Conservation (phyloP, 805 yeast genomes). For the Candida ascalaphidarum region DNA sequence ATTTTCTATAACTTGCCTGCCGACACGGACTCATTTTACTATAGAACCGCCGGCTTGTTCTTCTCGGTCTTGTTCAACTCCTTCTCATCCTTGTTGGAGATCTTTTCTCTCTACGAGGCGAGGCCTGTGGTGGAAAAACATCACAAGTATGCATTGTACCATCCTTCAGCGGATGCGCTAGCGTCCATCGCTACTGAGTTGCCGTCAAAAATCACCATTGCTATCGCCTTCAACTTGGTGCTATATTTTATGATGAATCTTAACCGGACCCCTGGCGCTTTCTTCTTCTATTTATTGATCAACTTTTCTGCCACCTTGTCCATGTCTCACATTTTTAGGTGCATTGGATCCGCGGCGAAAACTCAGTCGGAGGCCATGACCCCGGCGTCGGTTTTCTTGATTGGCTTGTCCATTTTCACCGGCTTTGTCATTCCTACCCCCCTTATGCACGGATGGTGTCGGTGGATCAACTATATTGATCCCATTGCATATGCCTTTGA, state of each 20-base stretch:
- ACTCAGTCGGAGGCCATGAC: conserved; percentile 49
- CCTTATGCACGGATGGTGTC: conserved; percentile 56
- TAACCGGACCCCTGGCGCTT: conserved; percentile 42
- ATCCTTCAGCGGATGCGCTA: conserved; percentile 57
- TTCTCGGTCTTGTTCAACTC: conserved; percentile 59
- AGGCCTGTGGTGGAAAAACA: conserved; percentile 54
- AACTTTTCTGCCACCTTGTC: conserved; percentile 34
- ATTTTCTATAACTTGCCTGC: conserved; percentile 44
- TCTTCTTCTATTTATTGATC: conserved; percentile 44
- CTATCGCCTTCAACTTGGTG: conserved; percentile 39
- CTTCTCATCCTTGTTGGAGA: conserved; percentile 51
- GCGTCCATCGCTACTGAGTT: conserved; percentile 53
- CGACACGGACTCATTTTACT: conserved; percentile 40
- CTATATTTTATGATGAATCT: conserved; percentile 48
- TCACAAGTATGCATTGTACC: conserved; percentile 46
- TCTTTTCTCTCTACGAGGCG: conserved; percentile 45
- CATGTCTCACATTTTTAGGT: conserved; percentile 51
- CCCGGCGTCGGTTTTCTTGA: conserved; percentile 44
- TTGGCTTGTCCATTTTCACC: conserved; percentile 49
- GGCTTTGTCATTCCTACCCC: conserved; percentile 55
- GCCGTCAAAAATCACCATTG: conserved; percentile 39
- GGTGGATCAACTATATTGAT: conserved; percentile 55
- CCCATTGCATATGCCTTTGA: conserved; percentile 54
- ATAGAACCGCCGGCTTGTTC: conserved; percentile 58
- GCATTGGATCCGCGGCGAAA: conserved; percentile 42